Evolutionary conservation across 108 stramenopile genomes (phyloP), one percentile per base, ranked within the genome.

Genomic region (Nitzschia palea): DNA sequence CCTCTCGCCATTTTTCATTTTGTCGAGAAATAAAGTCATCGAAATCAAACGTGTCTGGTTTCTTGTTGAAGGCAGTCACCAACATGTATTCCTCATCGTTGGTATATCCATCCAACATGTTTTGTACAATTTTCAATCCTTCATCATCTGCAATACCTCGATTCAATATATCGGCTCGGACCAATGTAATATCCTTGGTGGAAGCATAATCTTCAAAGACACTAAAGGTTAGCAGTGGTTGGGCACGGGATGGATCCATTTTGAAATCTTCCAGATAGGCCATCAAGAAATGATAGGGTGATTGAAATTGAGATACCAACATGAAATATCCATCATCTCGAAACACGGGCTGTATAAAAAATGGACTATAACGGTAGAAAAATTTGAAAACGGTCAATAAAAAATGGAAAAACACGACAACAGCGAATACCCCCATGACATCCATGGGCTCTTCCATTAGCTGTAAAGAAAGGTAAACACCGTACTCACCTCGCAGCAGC

Each of bases 221-320:
- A 52, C 77, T 79, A 64, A 88, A 86, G 2, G 89, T 87, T 25
- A 93, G 20, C 25, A 93, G 73, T 4, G 92, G 92, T n/a, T 86
- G 83, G 0, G 92, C 92, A 27, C 67, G 55, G 22, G 77, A 45
- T 5, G 92, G 92, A 80, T 93, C 92, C 84, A 87, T 87, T 53
- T 86, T 87, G 69, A 90, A 93, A 61, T 93, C 92, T 63, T 93
- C 92, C 1, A 93, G 65, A 62, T 85, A 86, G 5, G 92, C 89
- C 56, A 93, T 68, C 5, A 90, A 62, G 67, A 93, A 93, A 63
- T 88, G 77, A 51, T 69, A 68, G 15, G 88, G 89, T 59, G 74
- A 58, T 68, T 86, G 84, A 62, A 90, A 93, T 74, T 93, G 89
- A 57, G 82, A 84, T 6, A 93, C 52, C 50, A 93, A 58, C 84